phyloP scores from a whole-genome alignment of 2,329 filamentous ascomycete genomes.

The Talaromyces sp. region DNA sequence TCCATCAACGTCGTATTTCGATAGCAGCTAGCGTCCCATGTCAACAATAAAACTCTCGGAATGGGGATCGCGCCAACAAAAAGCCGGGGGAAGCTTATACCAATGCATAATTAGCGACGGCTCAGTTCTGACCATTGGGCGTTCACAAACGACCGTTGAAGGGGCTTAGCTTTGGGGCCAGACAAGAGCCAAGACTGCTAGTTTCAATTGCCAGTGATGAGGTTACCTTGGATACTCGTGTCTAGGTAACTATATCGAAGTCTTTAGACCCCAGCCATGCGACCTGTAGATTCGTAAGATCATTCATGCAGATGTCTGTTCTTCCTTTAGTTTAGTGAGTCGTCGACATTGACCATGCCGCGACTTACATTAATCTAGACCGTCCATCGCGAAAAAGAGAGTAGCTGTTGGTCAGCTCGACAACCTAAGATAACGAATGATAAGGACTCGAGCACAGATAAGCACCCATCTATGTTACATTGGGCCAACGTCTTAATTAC shows the following conservation, averaged over 20 bases:
- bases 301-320: background rate
- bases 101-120: background rate
- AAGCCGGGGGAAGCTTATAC: background rate
- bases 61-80: background rate
- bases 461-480: background rate
- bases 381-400: background rate
- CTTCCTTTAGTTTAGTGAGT: background rate
- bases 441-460: background rate
- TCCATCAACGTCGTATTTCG: slow-evolving; percentile 6
- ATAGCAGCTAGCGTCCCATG: background rate
- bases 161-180: background rate
- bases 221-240: background rate
- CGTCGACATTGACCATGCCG: background rate
- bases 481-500: background rate
- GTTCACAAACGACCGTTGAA: background rate
- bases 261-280: background rate
- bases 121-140: background rate
- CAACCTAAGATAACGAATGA: background rate
- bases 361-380: background rate
- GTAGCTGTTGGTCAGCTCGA: background rate
- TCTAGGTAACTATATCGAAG: background rate
- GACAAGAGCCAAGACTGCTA: background rate
- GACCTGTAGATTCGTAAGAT: background rate
- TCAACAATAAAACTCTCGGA: background rate
- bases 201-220: background rate